phyloP scores from a whole-genome alignment of 1,284 basidiomycete genomes.

The Hymenochaete sp. region DNA sequence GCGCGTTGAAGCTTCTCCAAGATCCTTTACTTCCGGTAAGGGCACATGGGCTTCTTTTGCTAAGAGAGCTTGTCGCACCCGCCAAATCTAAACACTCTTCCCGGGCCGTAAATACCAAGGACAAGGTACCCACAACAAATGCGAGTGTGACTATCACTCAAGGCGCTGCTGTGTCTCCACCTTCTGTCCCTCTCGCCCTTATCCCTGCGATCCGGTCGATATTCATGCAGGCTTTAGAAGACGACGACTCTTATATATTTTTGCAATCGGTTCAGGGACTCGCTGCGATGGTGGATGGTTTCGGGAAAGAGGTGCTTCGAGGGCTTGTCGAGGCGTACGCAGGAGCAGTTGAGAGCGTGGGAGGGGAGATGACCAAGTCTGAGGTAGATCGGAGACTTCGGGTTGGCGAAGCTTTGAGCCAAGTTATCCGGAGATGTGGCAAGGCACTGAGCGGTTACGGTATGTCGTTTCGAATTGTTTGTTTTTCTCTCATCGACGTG shows the following conservation, averaged over 20 bases:
- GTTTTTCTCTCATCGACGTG: not conserved
- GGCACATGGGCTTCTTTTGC: constrained; percentile 80
- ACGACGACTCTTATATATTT: constrained; percentile 94
- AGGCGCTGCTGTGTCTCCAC: constrained; percentile 19
- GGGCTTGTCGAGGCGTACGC: constrained; percentile 59
- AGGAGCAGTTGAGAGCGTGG: constrained; percentile 21
- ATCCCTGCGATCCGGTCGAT: constrained; percentile 81
- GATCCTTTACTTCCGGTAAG: constrained; percentile 94
- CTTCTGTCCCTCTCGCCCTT: constrained; percentile 48
- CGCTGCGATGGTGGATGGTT: constrained; percentile 69
- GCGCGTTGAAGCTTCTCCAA: constrained; percentile 80
- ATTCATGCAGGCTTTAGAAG: constrained; percentile 79
- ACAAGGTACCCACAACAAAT: not conserved
- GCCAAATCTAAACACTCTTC: constrained; percentile 19
- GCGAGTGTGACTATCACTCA: constrained; percentile 13
- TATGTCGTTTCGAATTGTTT: constrained; percentile 30
- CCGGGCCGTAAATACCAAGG: not conserved
- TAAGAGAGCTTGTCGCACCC: constrained; percentile 66
- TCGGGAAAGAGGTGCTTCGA: constrained; percentile 66
- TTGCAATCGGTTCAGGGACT: constrained; percentile 90
- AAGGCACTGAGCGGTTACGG: constrained; percentile 63
- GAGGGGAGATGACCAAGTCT: constrained; percentile 42
- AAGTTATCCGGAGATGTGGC: constrained; percentile 71
- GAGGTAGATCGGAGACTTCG: constrained; percentile 76
- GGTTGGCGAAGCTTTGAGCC: constrained; percentile 80